Evolutionary conservation across 78 protist species (phyloP).

Genomic region (Dictyostelium purpureum): DNA sequence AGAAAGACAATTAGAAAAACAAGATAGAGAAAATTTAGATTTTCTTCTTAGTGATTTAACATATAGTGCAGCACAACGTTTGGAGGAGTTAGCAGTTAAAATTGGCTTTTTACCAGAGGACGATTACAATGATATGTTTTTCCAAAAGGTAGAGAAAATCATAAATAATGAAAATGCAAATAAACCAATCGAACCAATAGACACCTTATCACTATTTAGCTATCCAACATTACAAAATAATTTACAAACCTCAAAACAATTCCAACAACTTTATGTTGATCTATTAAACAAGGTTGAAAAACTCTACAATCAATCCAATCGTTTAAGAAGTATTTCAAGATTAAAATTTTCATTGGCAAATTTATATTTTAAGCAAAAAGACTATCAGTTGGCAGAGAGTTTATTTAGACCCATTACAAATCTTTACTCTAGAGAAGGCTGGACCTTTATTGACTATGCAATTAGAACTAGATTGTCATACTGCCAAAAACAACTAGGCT

Average conservation of each 20-base stretch:
- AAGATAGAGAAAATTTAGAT: slow-evolving; percentile 57
- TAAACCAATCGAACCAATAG: neutral
- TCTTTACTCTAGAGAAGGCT: slow-evolving; percentile 37
- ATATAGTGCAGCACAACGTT: slow-evolving; percentile 42
- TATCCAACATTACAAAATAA: slow-evolving; percentile 38
- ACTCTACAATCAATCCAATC: slow-evolving; percentile 45
- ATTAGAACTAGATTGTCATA: slow-evolving; percentile 37
- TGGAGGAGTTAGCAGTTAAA: slow-evolving; percentile 36
- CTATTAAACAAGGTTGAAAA: slow-evolving; percentile 17
- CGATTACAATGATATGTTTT: neutral
- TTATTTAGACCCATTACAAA: slow-evolving; percentile 44
- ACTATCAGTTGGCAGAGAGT: slow-evolving; percentile 15
- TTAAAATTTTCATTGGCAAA: slow-evolving; percentile 39
- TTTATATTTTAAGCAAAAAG: neutral
- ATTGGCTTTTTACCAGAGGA: slow-evolving; percentile 25
- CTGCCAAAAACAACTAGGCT: slow-evolving; percentile 46
- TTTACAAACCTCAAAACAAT: slow-evolving; percentile 39
- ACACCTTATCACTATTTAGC: neutral
- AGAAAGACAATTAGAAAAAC: slow-evolving; percentile 7
- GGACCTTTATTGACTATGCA: slow-evolving; percentile 51
- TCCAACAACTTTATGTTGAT: slow-evolving; percentile 17
- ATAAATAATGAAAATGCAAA: neutral
- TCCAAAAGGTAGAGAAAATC: neutral
- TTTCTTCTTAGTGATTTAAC: slow-evolving; percentile 40
- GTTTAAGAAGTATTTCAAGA: slow-evolving; percentile 43